phyloP scores from a whole-genome alignment of 2,329 filamentous ascomycete genomes.

The Coleophoma eucalyptorum region DNA sequence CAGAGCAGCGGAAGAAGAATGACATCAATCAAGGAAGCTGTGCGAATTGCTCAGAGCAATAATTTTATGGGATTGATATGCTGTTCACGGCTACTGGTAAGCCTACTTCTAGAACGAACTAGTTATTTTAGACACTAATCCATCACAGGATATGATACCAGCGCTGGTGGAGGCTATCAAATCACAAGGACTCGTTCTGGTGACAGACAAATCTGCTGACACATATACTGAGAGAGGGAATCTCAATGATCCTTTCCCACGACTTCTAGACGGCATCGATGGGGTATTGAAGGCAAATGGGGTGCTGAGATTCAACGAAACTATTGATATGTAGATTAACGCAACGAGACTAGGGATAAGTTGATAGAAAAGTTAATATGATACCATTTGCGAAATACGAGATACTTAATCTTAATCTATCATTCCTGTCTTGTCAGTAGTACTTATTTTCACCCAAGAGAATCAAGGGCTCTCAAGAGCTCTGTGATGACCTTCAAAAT shows the following conservation, averaged over 20 bases:
- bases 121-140: conserved; percentile 15
- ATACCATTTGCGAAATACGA: too few relatives aligned
- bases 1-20: conserved; percentile 63
- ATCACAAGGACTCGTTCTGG: conserved; percentile 85
- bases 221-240: conserved; percentile 24
- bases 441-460: too few relatives aligned
- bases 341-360: not conserved
- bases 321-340: conserved; percentile 62
- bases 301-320: conserved; percentile 88
- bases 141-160: conserved; percentile 80
- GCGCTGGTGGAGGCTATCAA: conserved; percentile 92
- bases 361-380: too few relatives aligned
- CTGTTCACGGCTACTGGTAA: conserved; percentile 78
- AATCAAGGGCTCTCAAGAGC: too few relatives aligned
- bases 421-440: too few relatives aligned
- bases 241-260: conserved; percentile 47
- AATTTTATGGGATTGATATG: conserved; percentile 98
- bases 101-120: conserved; percentile 23
- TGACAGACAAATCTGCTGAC: conserved; percentile 74
- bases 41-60: conserved; percentile 88
- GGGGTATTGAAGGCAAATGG: conserved; percentile 83
- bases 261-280: conserved; percentile 78
- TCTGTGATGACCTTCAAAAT: too few relatives aligned
- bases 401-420: too few relatives aligned
- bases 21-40: conserved; percentile 90